Evolutionary conservation across 768 basidiomycete species (phyloP), one percentile per base, ranked within the genome.

Genomic region (Rhodotorula paludigena): DNA sequence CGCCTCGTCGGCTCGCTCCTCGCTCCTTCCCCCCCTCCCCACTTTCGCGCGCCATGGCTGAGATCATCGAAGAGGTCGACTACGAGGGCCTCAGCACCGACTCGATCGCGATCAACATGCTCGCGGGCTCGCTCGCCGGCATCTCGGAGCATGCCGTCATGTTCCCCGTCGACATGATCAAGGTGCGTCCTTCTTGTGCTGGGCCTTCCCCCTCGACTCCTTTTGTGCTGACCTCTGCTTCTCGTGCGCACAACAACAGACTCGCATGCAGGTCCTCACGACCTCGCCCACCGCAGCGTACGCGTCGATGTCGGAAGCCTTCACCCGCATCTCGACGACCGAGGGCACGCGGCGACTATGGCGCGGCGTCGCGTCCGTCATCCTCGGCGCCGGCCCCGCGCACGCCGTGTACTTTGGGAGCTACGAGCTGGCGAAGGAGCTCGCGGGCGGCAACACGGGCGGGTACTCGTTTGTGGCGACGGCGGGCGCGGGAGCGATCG

Each of bases 141-240:
- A 98, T 99, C 74, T 92, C 93, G 60, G 96, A 99, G 79, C 96
- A 99, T 81, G 89, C 92, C 38, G 92, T 96, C 77, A 98, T 99
- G 89, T 99, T 90, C 78, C 96, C 96, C 10, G 82, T 98, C 70
- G 96, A 99, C 81, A 94, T 91, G 76, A 97, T 99, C 78, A 99
- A 99, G 84, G 96, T 90, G 64, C 66, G 87, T 1, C 39, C 53
- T 12, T 8, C 18, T 36, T 23, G 9, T 23, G n/a, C 53, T 5
- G n/a, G 23, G 2, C 62, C 10, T 10, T n/a, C 15, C 18, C 10
- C 4, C 38, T 28, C 33, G 32, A 15, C 33, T 3, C 16, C 45
- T 7, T 23, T 39, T 12, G 25, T 20, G 32, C 32, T 30, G 48
- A 30, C 35, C 28, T n/a, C n/a, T n/a, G n/a, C n/a, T n/a, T n/a